Evolutionary conservation across 2,329 filamentous ascomycete genomes (phyloP).

Genomic region (Fusarium protoensiforme): DNA sequence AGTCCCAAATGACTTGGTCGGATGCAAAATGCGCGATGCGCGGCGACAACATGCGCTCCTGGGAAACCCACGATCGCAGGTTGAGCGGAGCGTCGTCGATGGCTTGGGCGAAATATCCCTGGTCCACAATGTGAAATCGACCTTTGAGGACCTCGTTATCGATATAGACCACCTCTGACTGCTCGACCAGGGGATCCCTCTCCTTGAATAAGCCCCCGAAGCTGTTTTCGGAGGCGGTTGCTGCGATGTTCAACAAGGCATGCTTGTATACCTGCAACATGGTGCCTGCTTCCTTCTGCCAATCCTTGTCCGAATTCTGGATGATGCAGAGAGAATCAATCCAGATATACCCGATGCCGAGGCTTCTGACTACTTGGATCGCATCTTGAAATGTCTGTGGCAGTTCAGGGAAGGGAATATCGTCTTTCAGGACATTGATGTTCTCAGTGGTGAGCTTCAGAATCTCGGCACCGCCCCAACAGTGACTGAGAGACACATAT

Average conservation of each 20-base stretch:
- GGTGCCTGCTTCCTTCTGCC: constrained; percentile 13
- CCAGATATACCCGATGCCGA: constrained; percentile 9
- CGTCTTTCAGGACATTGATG: not conserved
- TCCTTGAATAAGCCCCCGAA: constrained; percentile 2
- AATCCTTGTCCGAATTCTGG: constrained; percentile 20
- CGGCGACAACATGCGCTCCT: constrained; percentile 18
- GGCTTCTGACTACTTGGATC: not conserved
- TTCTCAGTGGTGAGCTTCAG: not conserved
- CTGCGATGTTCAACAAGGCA: constrained; percentile 10
- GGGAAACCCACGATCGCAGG: constrained; percentile 14
- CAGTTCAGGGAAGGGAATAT: not conserved
- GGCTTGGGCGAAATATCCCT: constrained; percentile 1
- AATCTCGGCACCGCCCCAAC: constrained; percentile 8
- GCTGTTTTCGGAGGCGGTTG: not conserved
- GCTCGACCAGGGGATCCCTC: not conserved
- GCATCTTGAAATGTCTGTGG: constrained; percentile 21
- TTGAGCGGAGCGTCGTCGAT: constrained; percentile 17
- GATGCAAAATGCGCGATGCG: constrained; percentile 23
- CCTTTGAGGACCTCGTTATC: not conserved
- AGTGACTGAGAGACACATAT: constrained; percentile 4
- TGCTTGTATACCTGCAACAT: constrained; percentile 19
- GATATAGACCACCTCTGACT: not conserved
- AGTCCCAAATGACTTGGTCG: constrained; percentile 26
- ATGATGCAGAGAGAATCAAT: constrained; percentile 29
- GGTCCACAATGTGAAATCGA: constrained; percentile 1